Conservation (phyloP, 371 early-diverging fungal genomes). For the Nematocida ausubeli region DNA sequence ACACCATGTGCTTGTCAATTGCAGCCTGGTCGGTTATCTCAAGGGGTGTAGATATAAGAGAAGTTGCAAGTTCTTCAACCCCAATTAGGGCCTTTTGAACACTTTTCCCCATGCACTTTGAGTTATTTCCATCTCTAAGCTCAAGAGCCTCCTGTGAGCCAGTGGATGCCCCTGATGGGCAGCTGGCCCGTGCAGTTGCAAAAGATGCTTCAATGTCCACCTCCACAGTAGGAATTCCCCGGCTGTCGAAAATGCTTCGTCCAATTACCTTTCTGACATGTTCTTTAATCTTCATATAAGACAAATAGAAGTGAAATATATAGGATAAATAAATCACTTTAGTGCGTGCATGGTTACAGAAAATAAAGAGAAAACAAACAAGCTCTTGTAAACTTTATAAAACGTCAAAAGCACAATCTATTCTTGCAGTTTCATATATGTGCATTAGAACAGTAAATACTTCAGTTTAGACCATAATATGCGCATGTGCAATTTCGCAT, state of each 20-base stretch:
- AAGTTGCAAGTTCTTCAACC: constrained; percentile 79
- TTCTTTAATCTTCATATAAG: constrained; percentile 29
- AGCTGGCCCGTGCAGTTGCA: constrained; percentile 79
- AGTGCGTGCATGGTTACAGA: not conserved
- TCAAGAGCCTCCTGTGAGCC: constrained; percentile 96
- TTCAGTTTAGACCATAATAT: no score
- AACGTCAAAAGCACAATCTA: not conserved
- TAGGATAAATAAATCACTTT: not conserved
- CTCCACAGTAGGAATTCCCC: constrained; percentile 96
- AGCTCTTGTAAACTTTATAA: not conserved
- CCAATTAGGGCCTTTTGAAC: constrained; percentile 83
- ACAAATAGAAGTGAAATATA: not conserved
- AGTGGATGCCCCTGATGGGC: constrained; percentile 95
- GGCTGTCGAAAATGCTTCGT: constrained; percentile 92
- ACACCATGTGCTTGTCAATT: constrained; percentile 80
- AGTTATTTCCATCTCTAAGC: constrained; percentile 76
- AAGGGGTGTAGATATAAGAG: constrained; percentile 72
- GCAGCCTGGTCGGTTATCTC: constrained; percentile 77
- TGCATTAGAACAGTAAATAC: no score
- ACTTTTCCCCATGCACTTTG: constrained; percentile 83
- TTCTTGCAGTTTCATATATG: no score
- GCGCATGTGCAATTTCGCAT: no score
- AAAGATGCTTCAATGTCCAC: constrained; percentile 83
- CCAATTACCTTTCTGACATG: constrained; percentile 68
- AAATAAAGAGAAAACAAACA: not conserved